phyloP scores from a whole-genome alignment of 106 monocot species.

The Chionographis japonica region DNA sequence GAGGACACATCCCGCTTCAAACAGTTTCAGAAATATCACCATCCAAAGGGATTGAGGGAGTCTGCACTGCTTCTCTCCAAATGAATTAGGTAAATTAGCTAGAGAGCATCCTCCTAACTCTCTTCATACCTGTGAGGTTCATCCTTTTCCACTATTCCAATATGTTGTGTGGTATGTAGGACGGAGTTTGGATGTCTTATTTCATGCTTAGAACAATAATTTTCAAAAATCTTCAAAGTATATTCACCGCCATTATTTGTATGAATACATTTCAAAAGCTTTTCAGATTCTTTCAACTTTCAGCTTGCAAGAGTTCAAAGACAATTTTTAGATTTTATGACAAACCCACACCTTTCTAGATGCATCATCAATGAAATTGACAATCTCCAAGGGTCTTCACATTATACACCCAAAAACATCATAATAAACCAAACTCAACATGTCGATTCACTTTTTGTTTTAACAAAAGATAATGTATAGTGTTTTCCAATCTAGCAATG shows the following conservation, averaged over 20 bases:
- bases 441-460: background rate
- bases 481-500: background rate
- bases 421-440: background rate
- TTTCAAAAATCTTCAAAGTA: background rate
- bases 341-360: background rate
- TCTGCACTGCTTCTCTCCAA: no score
- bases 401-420: background rate
- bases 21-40: no score
- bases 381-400: background rate
- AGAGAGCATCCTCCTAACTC: no score
- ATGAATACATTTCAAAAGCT: background rate
- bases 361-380: no score
- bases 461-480: background rate
- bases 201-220: background rate
- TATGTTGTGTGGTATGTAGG: no score
- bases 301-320: background rate
- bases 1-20: no score
- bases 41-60: no score
- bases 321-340: background rate
- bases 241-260: background rate
- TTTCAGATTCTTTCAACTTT: background rate
- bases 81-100: no score
- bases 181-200: background rate
- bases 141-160: no score
- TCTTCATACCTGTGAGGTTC: no score